A percentile compares a stretch with the other conserved stretches of the same genome.
Conservation (phyloP, 2,329 filamentous ascomycete species). For the Cytospora mali region DNA sequence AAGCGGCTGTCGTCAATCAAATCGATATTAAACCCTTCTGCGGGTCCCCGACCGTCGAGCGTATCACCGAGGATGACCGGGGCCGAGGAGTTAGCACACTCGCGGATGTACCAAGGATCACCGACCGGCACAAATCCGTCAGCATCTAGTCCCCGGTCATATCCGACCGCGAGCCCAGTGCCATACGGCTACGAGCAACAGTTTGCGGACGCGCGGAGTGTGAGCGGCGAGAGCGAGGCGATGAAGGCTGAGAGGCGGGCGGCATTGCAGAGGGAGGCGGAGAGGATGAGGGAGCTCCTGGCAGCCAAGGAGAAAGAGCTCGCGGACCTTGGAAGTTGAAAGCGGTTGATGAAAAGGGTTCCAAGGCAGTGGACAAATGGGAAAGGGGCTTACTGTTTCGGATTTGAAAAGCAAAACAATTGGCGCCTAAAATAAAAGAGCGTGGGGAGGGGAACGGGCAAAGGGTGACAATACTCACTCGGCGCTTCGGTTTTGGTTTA, state of each 20-base stretch:
- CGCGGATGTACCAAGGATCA: slow-evolving; percentile 47
- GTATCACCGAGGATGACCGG: slow-evolving; percentile 28
- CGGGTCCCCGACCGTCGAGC: slow-evolving; percentile 30
- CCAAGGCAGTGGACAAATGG: neutral
- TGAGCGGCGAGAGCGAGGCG: slow-evolving; percentile 51
- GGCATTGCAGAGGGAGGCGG: slow-evolving; percentile 71
- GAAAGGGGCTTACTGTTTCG: slow-evolving; percentile 7
- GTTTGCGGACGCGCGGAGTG: slow-evolving; percentile 32
- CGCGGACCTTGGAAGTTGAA: slow-evolving; percentile 44
- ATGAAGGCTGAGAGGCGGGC: slow-evolving; percentile 64
- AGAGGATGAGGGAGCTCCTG: slow-evolving; percentile 73
- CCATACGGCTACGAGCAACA: slow-evolving; percentile 22
- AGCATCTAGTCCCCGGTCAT: slow-evolving; percentile 45
- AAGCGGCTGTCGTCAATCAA: slow-evolving; percentile 75
- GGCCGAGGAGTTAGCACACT: slow-evolving; percentile 42
- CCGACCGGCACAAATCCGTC: slow-evolving; percentile 46
- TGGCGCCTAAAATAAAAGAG: slow-evolving; percentile 11
- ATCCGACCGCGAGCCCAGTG: slow-evolving; percentile 39
- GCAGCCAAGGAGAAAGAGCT: slow-evolving; percentile 75
- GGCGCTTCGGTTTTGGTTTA: slow-evolving; percentile 12
- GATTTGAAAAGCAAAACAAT: neutral
- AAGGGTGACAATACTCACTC: slow-evolving; percentile 15
- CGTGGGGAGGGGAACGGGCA: neutral
- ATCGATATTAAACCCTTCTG: slow-evolving; percentile 68
- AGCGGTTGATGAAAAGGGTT: neutral